Conservation (phyloP, 2,329 filamentous ascomycete genomes). For the Penicillium sp. region DNA sequence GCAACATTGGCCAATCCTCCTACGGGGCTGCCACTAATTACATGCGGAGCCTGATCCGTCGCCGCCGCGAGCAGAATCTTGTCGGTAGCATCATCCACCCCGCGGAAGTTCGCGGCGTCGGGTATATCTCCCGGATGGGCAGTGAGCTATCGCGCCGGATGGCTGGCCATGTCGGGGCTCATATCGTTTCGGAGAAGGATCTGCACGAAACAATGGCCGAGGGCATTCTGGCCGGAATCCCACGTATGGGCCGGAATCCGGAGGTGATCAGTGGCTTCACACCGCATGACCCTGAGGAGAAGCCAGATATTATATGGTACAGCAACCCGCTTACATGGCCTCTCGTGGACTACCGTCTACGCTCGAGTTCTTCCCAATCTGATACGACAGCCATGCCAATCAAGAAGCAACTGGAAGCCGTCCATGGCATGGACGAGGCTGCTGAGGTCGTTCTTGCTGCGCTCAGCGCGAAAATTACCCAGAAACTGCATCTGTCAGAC, state of each 20-base stretch:
- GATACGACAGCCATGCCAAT: neutral
- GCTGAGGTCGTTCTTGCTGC: conserved; percentile 7
- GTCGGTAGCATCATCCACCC: conserved; percentile 13
- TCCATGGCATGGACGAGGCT: neutral
- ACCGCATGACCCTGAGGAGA: conserved; percentile 25
- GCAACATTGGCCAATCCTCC: conserved; percentile 15
- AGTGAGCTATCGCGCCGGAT: neutral
- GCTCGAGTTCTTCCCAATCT: neutral
- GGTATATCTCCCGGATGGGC: conserved; percentile 6
- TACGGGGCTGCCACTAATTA: conserved; percentile 19
- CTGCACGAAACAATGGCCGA: conserved; percentile 54
- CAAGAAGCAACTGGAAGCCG: neutral
- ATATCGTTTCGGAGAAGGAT: conserved; percentile 50
- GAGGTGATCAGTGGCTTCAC: too few relatives aligned
- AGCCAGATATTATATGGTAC: conserved; percentile 39
- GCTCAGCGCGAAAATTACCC: neutral
- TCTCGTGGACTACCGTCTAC: neutral
- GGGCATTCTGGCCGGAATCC: conserved; percentile 39
- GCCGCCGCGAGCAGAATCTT: conserved; percentile 9
- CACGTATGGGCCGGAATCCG: too few relatives aligned
- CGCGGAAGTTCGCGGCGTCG: conserved; percentile 12
- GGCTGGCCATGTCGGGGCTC: neutral
- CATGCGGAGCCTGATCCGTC: conserved; percentile 13
- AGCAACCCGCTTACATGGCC: conserved; percentile 47
- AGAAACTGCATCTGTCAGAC: too few relatives aligned